Conservation (phyloP, 2,329 filamentous ascomycete genomes). For the Colletotrichum liaoningense region DNA sequence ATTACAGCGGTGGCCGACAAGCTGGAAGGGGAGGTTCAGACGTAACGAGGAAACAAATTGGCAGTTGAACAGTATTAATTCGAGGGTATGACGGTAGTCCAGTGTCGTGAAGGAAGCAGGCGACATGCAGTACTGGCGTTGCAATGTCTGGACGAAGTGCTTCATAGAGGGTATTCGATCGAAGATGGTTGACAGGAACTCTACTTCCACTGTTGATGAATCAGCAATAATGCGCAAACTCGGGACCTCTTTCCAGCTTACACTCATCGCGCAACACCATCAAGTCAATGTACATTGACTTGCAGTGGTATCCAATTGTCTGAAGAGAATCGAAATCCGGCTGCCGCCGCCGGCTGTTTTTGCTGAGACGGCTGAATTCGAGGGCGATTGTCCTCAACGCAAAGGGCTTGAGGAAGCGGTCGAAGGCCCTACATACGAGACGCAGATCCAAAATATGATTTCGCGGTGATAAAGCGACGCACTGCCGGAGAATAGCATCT, state of each 20-base stretch:
- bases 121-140: constrained; percentile 60
- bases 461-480: constrained; percentile 54
- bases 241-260: constrained; percentile 38
- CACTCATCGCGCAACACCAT: constrained; percentile 65
- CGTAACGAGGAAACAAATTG: constrained; percentile 59
- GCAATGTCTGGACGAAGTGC: constrained; percentile 56
- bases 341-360: constrained; percentile 44
- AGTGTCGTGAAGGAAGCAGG: constrained; percentile 60
- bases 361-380: constrained; percentile 61
- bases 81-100: constrained; percentile 56
- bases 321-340: constrained; percentile 55
- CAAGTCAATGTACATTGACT: constrained; percentile 62
- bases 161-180: constrained; percentile 57
- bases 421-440: constrained; percentile 61
- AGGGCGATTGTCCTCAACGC: constrained; percentile 60
- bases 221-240: not conserved
- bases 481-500: constrained; percentile 57
- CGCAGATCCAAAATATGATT: constrained; percentile 58
- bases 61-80: constrained; percentile 56
- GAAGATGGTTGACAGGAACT: constrained; percentile 59
- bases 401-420: constrained; percentile 57
- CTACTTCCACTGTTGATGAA: constrained; percentile 55
- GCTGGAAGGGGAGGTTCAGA: constrained; percentile 63
- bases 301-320: constrained; percentile 59
- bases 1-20: constrained; percentile 57